These are phyloP conservation scores for Penicillium sumatraense DNA, from an alignment of 2,329 filamentous ascomycete species.

Conservation along the genomic window DNA sequence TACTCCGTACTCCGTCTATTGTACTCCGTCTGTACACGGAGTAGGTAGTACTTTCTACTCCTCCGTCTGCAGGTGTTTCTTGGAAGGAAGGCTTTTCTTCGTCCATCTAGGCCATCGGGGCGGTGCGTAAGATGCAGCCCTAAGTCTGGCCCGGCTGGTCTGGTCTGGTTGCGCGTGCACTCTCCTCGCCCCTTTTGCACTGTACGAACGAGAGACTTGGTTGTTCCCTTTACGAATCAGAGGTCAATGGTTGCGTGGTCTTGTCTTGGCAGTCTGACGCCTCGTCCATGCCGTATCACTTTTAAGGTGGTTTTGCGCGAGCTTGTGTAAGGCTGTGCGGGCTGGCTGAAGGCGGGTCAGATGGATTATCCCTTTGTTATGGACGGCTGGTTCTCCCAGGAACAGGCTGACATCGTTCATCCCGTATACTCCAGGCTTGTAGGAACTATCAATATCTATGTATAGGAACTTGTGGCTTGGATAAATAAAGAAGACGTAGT, in stretches of 20 bases:
- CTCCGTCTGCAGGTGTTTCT: no score
- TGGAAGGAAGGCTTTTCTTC: neutral
- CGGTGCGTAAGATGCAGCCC: constrained; percentile 13
- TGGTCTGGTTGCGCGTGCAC: neutral
- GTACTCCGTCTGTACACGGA: no score
- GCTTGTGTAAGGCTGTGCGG: constrained; percentile 4
- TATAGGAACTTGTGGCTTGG: no score
- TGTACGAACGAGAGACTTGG: neutral
- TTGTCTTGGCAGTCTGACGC: constrained; percentile 8
- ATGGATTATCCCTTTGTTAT: neutral
- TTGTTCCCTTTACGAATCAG: neutral
- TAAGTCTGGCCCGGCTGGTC: neutral
- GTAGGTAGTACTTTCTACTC: no score
- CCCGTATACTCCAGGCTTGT: neutral
- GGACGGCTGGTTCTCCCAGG: neutral
- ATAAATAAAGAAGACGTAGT: no score
- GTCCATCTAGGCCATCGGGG: neutral
- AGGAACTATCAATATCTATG: neutral
- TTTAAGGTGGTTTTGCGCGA: constrained; percentile 3
- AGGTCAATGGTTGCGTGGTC: neutral
- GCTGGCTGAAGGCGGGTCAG: neutral
- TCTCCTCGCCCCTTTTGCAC: neutral
- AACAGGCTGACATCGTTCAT: neutral
- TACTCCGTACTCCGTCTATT: neutral
- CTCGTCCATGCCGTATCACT: constrained; percentile 12